These are phyloP conservation scores for Euphorbia pulcherrima DNA, from an alignment of 345 rosid species.

Conservation along the genomic window DNA sequence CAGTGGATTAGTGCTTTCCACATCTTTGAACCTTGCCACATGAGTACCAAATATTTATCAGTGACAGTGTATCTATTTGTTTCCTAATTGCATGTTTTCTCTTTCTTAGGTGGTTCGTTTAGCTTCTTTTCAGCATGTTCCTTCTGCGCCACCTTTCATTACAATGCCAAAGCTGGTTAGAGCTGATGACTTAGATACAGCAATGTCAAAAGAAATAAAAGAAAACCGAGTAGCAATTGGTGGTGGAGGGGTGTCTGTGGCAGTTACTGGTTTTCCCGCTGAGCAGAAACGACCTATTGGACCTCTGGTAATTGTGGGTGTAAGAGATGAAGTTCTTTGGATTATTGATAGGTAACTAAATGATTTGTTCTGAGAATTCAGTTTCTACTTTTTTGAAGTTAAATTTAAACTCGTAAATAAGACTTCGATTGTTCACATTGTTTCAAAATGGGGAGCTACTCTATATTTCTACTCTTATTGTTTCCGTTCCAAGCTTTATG, in stretches of 20 bases:
- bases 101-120: constrained; percentile 76
- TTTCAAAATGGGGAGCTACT: neutral
- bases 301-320: constrained; percentile 89
- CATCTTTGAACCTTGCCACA: neutral
- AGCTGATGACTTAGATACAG: constrained; percentile 64
- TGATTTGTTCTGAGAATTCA: no score
- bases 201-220: constrained; percentile 50
- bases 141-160: constrained; percentile 91
- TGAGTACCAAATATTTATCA: constrained; percentile 8
- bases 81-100: constrained; percentile 13
- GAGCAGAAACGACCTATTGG: constrained; percentile 98
- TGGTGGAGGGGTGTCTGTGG: constrained; percentile 98
- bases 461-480: neutral
- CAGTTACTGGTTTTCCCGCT: constrained; percentile 90
- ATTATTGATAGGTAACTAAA: constrained; percentile 75
- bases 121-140: constrained; percentile 96
- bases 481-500: neutral
- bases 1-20: neutral
- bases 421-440: neutral
- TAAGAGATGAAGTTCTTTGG: constrained; percentile 99
- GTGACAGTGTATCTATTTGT: neutral
- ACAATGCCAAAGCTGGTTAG: constrained; percentile 72
- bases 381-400: no score
- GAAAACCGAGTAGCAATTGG: constrained; percentile 93
- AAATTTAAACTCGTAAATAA: no score